A percentile compares a stretch with the other conserved stretches of the same genome.
These are phyloP conservation scores for Neoscytalidium dimidiatum DNA, from an alignment of 2,329 filamentous ascomycete genomes.

Conservation along the genomic window DNA sequence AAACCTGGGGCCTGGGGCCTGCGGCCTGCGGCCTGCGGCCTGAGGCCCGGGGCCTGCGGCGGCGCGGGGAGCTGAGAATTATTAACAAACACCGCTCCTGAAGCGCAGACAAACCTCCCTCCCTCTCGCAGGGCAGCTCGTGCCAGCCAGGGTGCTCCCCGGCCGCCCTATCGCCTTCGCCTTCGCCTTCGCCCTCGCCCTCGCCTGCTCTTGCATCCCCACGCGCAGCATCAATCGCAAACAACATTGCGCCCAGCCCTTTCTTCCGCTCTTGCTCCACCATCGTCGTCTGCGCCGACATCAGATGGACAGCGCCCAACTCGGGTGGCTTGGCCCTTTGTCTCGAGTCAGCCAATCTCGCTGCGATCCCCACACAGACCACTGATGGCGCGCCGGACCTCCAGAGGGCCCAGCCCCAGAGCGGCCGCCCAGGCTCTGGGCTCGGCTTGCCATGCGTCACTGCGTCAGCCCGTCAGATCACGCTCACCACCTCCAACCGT, in stretches of 20 bases:
- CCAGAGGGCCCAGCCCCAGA: constrained; percentile 1
- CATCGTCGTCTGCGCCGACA: neutral
- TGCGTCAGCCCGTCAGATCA: constrained; percentile 11
- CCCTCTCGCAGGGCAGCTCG: neutral
- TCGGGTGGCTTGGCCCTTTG: constrained; percentile 14
- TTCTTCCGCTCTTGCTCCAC: neutral
- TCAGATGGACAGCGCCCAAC: constrained; percentile 7
- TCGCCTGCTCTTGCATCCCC: neutral
- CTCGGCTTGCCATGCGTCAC: constrained; percentile 12
- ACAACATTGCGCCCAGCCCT: neutral
- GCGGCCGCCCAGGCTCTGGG: constrained; percentile 1
- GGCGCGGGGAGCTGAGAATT: neutral
- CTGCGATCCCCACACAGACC: neutral
- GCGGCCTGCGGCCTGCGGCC: too few relatives aligned
- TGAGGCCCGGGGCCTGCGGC: neutral
- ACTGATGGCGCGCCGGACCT: neutral
- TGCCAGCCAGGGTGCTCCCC: neutral
- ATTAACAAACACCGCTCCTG: too few relatives aligned
- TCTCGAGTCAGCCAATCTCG: constrained; percentile 7
- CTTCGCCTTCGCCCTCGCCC: neutral
- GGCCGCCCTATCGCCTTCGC: neutral
- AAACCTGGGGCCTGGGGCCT: neutral
- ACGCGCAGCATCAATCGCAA: constrained; percentile 1
- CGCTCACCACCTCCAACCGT: neutral
- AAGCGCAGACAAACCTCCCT: too few relatives aligned